A percentile compares a stretch with the other conserved stretches of the same genome.
Evolutionary conservation across 192 early-diverging fungal species (phyloP).

Genomic region (Backusella australiensis): DNA sequence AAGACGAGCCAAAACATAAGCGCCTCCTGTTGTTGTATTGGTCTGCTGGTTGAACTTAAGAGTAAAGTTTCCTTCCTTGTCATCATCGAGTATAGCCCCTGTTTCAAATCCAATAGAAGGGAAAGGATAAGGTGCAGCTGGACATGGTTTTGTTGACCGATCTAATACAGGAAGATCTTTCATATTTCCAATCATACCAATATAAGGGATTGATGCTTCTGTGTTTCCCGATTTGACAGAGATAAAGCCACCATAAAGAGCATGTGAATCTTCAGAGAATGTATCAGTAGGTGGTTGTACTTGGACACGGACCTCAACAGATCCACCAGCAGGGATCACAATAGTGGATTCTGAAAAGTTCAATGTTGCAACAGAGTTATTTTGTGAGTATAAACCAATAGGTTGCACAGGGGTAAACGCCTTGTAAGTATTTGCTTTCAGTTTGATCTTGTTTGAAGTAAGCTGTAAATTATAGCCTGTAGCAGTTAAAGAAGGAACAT

Average conservation of each 20-base stretch:
- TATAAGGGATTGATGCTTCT: slow-evolving; percentile 35
- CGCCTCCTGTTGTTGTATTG: neutral
- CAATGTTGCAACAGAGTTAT: neutral
- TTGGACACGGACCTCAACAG: neutral
- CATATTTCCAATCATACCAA: slow-evolving; percentile 44
- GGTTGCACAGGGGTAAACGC: slow-evolving; percentile 15
- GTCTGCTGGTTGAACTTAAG: neutral
- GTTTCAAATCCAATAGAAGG: slow-evolving; percentile 25
- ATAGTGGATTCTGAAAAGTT: slow-evolving; percentile 2
- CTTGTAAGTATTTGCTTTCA: neutral
- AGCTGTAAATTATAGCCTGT: slow-evolving; percentile 29
- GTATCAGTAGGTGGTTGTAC: slow-evolving; percentile 26
- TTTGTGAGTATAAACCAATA: slow-evolving; percentile 2
- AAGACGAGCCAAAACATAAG: slow-evolving; percentile 17
- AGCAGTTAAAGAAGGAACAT: slow-evolving; percentile 34
- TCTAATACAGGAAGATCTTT: slow-evolving; percentile 39
- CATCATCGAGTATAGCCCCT: neutral
- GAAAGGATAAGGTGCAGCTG: slow-evolving; percentile 16
- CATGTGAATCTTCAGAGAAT: slow-evolving; percentile 17
- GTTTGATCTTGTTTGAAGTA: neutral
- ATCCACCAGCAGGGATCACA: neutral
- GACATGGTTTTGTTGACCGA: neutral
- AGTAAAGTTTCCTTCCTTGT: neutral
- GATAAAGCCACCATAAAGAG: slow-evolving; percentile 44
- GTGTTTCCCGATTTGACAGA: slow-evolving; percentile 6